These are phyloP conservation scores for Alternaria postmessia DNA, from an alignment of 2,329 filamentous ascomycete species.

Conservation along the genomic window DNA sequence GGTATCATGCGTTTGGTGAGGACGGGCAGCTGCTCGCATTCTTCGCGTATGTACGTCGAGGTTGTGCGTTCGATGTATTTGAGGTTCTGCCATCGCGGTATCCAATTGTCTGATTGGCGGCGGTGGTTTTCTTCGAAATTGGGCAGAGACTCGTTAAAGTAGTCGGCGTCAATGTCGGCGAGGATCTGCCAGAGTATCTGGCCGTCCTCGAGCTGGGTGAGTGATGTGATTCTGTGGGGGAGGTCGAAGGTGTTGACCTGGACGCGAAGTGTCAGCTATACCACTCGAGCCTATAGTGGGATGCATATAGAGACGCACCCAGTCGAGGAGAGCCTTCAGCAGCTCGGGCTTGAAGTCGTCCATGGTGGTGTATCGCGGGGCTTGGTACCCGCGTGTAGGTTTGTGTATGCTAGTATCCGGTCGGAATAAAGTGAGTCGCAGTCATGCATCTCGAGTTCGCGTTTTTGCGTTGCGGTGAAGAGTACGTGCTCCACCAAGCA, in stretches of 20 bases:
- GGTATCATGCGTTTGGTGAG: slow-evolving; percentile 53
- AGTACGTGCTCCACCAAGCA: slow-evolving; percentile 18
- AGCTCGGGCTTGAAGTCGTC: slow-evolving; percentile 53
- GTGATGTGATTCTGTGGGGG: slow-evolving; percentile 46
- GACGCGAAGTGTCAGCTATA: slow-evolving; percentile 12
- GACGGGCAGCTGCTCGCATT: slow-evolving; percentile 52
- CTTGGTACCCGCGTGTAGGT: slow-evolving; percentile 28
- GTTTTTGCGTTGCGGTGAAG: slow-evolving; percentile 22
- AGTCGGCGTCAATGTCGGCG: slow-evolving; percentile 56
- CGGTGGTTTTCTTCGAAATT: slow-evolving; percentile 54
- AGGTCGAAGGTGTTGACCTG: slow-evolving; percentile 57
- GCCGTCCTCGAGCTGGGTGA: slow-evolving; percentile 58
- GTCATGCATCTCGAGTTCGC: slow-evolving; percentile 44
- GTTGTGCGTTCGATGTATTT: slow-evolving; percentile 60
- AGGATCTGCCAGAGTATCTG: slow-evolving; percentile 59
- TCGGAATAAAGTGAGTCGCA: slow-evolving; percentile 19
- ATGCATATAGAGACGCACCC: slow-evolving; percentile 33
- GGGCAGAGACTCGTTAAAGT: slow-evolving; percentile 59
- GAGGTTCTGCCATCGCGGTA: slow-evolving; percentile 61
- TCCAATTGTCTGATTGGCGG: slow-evolving; percentile 58
- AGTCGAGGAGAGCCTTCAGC: slow-evolving; percentile 50
- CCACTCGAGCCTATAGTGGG: not conserved
- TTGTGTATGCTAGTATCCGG: slow-evolving; percentile 21
- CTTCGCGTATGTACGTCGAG: slow-evolving; percentile 59
- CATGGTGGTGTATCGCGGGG: slow-evolving; percentile 34